Evolutionary conservation across 1,139 yeast species (phyloP), one percentile per base, ranked within the genome.

Genomic region (Geotrichum restrictum): DNA sequence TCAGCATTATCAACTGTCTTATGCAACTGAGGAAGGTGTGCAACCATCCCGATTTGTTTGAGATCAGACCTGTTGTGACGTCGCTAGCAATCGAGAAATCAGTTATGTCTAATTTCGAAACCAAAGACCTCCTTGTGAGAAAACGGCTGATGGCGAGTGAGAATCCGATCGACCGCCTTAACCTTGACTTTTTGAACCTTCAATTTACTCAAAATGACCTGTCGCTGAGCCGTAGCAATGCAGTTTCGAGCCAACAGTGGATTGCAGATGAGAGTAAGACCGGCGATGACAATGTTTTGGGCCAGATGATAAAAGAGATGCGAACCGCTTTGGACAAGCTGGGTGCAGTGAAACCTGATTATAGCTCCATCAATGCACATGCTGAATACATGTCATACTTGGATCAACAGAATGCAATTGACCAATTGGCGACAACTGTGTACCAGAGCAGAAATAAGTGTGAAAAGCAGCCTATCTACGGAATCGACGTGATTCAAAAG

Each of bases 1-100:
- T 94, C 68, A 88, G 97, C 19, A 94, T 94, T 64, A 91, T 94
- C 63, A 94, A 94, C 64, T 93, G 98, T 74, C 77, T 94, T 70
- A 94, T 94, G 99, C 99, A 94, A 69, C 74, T 94, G 63, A 81
- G 99, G 62, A 94, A 94, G 68, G 98, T 93, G 39, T 93, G 98
- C 71, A 93, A 93, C 64, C 98, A 93, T 70, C 98, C 98, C 0
- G 97, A 94, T 70, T 72, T 94, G 57, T 94, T 94, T 71, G 98
- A 94, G 66, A 97, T 91, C 5, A 77, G 98, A 55, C 98, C 98
- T 0, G 87, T 94, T 62, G 81, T 88, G 31, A 94, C 98, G 0
- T 91, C 98, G 1, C 82, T 88, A 66, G 86, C 94, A 0, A 74
- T 88, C 73, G 80, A 80, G 1, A 74, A 75, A 46, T 80, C 93